Evolutionary conservation across 2,329 filamentous ascomycete genomes (phyloP), one percentile per base, ranked within the genome.

Genomic region (Colletotrichum ledebouriae): DNA sequence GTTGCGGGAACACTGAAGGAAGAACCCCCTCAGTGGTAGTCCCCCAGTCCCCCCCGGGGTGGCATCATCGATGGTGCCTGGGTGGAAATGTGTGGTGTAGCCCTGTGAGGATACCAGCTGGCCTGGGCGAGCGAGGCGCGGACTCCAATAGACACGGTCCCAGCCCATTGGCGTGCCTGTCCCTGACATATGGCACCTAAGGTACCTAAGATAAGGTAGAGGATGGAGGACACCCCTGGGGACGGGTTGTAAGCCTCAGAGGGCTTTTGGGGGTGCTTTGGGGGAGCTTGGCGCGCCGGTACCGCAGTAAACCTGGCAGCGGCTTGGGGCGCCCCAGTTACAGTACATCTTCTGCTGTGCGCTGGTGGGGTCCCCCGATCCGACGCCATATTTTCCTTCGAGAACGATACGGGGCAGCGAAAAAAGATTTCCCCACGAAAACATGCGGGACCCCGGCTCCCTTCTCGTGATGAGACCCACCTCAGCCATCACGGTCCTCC

Each of bases 381-480:
- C 66, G 66, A 69, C 66, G 55, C 61, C 61, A 66, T 69, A 49
- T 66, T 66, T 60, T 66, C 56, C 56, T 69, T 69, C 61, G 66
- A 69, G 66, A 69, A 69, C 55, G 66, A 63, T 4, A 69, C 50
- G 66, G 66, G 56, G 47, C 55, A 25, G 20, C 15, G 17, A n/a
- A 22, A 64, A 41, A 41, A 59, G 55, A 59, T 60, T 65, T 56
- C 66, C 66, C 61, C 66, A 69, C 61, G 61, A 69, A 50, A 60
- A 44, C 55, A 55, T 41, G 55, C 37, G 29, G 15, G 22, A 34
- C 46, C 20, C 46, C 34, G 41, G 53, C 42, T 44, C 29, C 29
- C 29, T 29, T 29, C 29, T 29, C 29, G 25, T 25, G 25, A 25
- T 1, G 3, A 25, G 25, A 25, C 25, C 25, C 25, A 25, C 25